phyloP scores from a whole-genome alignment of 306 rosid genomes.

The Acacia melanoxylon region DNA sequence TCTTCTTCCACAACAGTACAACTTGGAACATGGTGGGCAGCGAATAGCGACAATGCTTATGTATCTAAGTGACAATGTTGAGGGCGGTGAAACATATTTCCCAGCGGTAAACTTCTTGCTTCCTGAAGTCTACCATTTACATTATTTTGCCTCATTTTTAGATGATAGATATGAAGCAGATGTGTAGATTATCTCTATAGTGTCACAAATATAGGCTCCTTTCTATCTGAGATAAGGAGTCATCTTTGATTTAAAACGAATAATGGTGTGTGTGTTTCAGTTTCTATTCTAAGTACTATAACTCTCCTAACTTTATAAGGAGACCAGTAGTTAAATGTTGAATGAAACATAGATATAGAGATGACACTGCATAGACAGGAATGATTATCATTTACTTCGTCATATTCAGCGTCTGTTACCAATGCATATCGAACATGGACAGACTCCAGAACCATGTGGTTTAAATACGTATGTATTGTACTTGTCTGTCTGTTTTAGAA shows the following conservation, averaged over 20 bases:
- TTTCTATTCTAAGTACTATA: not conserved
- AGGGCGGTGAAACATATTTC: slow-evolving; percentile 97
- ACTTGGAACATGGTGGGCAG: slow-evolving; percentile 95
- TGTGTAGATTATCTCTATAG: not conserved
- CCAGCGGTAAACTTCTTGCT: slow-evolving; percentile 56
- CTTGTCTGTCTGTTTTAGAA: slow-evolving; percentile 17
- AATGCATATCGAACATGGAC: not conserved
- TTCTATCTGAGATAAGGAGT: not conserved
- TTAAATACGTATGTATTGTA: not conserved
- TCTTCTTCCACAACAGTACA: slow-evolving; percentile 52
- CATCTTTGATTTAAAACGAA: not conserved
- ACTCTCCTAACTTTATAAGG: not conserved
- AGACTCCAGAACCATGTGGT: not conserved
- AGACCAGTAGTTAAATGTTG: not conserved
- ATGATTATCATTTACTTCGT: not conserved
- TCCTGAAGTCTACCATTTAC: slow-evolving; percentile 31
- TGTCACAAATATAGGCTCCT: not conserved
- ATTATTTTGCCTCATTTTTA: not conserved
- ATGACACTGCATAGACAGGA: not conserved
- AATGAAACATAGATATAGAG: not conserved
- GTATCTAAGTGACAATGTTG: slow-evolving; percentile 85
- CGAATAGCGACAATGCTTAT: slow-evolving; percentile 88
- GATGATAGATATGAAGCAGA: not conserved
- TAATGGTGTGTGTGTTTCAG: not conserved
- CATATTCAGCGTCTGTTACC: not conserved